A percentile compares a stretch with the other conserved stretches of the same genome.
Conservation (phyloP, 2,329 filamentous ascomycete species). For the Colletotrichum abscissum region DNA sequence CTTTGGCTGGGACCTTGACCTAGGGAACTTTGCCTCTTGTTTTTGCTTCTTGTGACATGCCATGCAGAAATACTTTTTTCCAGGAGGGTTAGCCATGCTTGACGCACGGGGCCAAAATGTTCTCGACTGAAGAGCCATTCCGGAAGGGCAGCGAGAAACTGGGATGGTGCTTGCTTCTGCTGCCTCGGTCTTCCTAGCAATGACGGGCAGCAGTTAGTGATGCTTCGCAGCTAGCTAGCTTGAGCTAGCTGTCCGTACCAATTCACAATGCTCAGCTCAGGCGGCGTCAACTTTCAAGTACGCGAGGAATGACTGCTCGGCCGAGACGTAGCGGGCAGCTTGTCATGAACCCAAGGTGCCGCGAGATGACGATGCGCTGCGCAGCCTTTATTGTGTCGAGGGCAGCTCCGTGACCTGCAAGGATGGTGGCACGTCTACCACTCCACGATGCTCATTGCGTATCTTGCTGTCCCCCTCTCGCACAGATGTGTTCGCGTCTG, state of each 20-base stretch:
- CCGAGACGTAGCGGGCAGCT: constrained; percentile 20
- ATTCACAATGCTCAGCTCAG: constrained; percentile 2
- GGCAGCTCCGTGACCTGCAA: constrained; percentile 20
- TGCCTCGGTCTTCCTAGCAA: constrained; percentile 20
- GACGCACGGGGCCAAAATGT: constrained; percentile 23
- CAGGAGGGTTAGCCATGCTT: constrained; percentile 24
- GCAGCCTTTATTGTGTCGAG: constrained; percentile 24
- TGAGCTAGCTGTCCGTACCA: neutral
- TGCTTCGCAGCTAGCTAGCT: constrained; percentile 21
- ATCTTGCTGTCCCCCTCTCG: constrained; percentile 13
- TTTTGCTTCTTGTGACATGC: constrained; percentile 18
- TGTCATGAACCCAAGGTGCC: constrained; percentile 8
- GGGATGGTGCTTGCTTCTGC: constrained; percentile 15
- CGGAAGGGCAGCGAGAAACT: constrained; percentile 10
- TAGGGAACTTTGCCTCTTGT: constrained; percentile 27
- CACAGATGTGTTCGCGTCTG: constrained; percentile 12
- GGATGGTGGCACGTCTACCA: constrained; percentile 17
- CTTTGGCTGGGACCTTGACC: constrained; percentile 24
- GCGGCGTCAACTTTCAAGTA: neutral
- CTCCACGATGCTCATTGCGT: constrained; percentile 21
- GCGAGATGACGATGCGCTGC: constrained; percentile 29
- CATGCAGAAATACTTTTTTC: constrained; percentile 18
- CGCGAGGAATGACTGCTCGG: constrained; percentile 21
- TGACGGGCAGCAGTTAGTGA: constrained; percentile 24
- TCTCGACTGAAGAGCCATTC: constrained; percentile 17